A percentile compares a stretch with the other conserved stretches of the same genome.
Conservation (phyloP, 495 filamentous ascomycete genomes). For the Chlorociboria aeruginascens region DNA sequence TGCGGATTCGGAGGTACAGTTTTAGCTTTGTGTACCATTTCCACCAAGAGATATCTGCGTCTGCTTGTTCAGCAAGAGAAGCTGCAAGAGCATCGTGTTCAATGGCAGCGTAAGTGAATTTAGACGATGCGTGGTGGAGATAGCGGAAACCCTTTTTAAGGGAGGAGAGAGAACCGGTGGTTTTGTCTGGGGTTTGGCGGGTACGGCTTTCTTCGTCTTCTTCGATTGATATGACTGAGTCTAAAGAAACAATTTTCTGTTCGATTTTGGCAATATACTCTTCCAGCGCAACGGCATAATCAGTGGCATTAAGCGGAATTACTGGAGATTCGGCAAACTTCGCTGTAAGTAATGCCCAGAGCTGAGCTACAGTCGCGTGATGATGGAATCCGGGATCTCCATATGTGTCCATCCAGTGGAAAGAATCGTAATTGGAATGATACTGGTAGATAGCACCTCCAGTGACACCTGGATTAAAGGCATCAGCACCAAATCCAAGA, state of each 20-base stretch:
- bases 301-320: slow-evolving; percentile 61
- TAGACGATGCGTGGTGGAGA: slow-evolving; percentile 35
- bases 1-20: slow-evolving; percentile 49
- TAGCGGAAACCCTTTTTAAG: slow-evolving; percentile 34
- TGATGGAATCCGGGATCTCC: slow-evolving; percentile 78
- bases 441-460: slow-evolving; percentile 51
- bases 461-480: slow-evolving; percentile 22
- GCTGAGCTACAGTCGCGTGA: slow-evolving; percentile 67
- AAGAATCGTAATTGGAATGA: slow-evolving; percentile 90
- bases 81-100: slow-evolving; percentile 48
- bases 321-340: slow-evolving; percentile 71
- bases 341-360: slow-evolving; percentile 67
- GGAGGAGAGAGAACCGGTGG: slow-evolving; percentile 41
- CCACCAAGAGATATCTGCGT: slow-evolving; percentile 69
- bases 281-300: slow-evolving; percentile 56
- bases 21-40: slow-evolving; percentile 56
- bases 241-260: slow-evolving; percentile 36
- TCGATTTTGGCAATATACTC: slow-evolving; percentile 58
- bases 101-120: slow-evolving; percentile 43
- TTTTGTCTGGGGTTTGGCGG: slow-evolving; percentile 18
- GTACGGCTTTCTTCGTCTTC: slow-evolving; percentile 39
- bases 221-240: slow-evolving; percentile 24
- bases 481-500: slow-evolving; percentile 56
- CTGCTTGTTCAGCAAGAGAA: slow-evolving; percentile 51
- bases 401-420: slow-evolving; percentile 73